Evolutionary conservation across 2,329 filamentous ascomycete genomes (phyloP).

Genomic region (Fusarium pilosicola): DNA sequence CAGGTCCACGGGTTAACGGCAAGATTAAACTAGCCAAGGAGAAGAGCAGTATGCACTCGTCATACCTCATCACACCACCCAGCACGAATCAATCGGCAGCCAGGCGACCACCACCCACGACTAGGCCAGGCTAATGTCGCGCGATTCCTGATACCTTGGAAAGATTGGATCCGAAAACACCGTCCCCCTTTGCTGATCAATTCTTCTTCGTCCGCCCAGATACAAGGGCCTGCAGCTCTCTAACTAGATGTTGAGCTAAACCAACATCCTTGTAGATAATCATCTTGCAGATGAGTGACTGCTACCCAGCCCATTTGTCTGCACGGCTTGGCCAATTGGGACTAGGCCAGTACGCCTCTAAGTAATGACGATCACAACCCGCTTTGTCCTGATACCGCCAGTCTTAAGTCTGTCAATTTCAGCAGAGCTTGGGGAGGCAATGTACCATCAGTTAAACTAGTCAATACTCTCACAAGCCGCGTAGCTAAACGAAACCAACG

Average conservation of each 20-base stretch:
- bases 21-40: neutral
- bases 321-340: slow-evolving; percentile 42
- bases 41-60: neutral
- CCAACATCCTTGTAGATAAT: slow-evolving; percentile 44
- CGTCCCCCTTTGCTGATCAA: slow-evolving; percentile 37
- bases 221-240: slow-evolving; percentile 38
- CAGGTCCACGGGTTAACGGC: neutral
- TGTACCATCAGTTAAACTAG: neutral
- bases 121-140: neutral
- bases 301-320: slow-evolving; percentile 45
- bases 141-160: slow-evolving; percentile 43
- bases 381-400: neutral
- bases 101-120: neutral
- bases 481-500: neutral
- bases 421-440: rapidly evolving
- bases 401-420: too few relatives aligned
- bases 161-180: slow-evolving; percentile 42
- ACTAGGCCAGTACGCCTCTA: neutral
- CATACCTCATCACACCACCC: neutral
- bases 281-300: slow-evolving; percentile 45
- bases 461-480: neutral
- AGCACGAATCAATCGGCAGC: neutral
- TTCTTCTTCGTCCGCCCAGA: slow-evolving; percentile 22
- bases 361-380: neutral
- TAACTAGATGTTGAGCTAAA: slow-evolving; percentile 41